These are phyloP conservation scores for Exophiala bonariae DNA, from an alignment of 2,329 filamentous ascomycete genomes.

Conservation along the genomic window DNA sequence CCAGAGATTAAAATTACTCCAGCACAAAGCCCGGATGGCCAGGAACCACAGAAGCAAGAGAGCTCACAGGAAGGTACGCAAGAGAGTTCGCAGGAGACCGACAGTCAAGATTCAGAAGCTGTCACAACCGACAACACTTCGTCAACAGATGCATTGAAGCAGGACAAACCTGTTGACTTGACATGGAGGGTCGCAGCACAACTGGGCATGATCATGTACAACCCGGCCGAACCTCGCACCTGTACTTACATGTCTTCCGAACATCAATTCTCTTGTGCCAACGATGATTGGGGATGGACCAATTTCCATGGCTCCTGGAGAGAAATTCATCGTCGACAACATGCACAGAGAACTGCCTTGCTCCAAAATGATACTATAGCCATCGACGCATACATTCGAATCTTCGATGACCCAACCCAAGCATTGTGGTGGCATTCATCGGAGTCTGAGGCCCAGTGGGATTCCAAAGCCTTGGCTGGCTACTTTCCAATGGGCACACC, in stretches of 20 bases:
- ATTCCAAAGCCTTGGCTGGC: constrained; percentile 58
- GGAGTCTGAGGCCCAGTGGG: constrained; percentile 50
- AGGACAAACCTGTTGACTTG: constrained; percentile 11
- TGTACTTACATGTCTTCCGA: constrained; percentile 56
- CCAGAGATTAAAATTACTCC: constrained; percentile 8
- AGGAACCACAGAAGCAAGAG: constrained; percentile 8
- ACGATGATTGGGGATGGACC: constrained; percentile 65
- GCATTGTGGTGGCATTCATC: constrained; percentile 62
- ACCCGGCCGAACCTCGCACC: constrained; percentile 61
- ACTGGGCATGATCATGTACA: constrained; percentile 63
- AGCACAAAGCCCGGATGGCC: neutral
- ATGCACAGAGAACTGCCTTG: constrained; percentile 58
- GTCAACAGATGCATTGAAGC: neutral
- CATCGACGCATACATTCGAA: constrained; percentile 62
- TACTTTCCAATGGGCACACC: constrained; percentile 53
- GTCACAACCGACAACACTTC: neutral
- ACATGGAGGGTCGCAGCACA: constrained; percentile 57
- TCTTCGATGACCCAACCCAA: constrained; percentile 60
- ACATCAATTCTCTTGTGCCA: constrained; percentile 60
- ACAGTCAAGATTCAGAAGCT: neutral
- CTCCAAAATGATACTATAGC: constrained; percentile 62
- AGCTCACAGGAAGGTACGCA: neutral
- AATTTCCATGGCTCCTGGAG: constrained; percentile 61
- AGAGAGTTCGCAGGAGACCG: neutral
- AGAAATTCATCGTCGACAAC: constrained; percentile 58